Evolutionary conservation across 2,329 filamentous ascomycete genomes (phyloP).

Genomic region (Teratosphaeria nubilosa): DNA sequence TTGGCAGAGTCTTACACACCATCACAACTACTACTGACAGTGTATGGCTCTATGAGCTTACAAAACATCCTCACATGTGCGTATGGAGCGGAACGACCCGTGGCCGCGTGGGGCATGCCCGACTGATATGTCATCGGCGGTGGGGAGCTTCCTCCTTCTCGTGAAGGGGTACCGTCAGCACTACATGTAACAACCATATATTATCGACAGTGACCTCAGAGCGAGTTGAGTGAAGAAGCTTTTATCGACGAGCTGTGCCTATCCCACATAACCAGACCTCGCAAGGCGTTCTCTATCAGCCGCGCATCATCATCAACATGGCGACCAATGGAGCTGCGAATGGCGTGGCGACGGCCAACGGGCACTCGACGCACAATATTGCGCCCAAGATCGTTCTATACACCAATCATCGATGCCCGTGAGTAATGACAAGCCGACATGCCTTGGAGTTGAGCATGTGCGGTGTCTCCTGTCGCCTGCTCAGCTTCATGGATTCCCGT

Average conservation of each 20-base stretch:
- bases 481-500: too few species aligned
- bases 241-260: background rate
- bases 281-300: background rate
- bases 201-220: background rate
- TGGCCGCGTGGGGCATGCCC: background rate
- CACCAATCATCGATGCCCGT: slow-evolving; percentile 57
- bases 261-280: background rate
- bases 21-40: background rate
- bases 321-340: slow-evolving; percentile 3
- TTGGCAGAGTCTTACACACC: background rate
- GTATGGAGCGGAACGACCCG: background rate
- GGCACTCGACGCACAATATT: slow-evolving; percentile 5
- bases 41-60: background rate
- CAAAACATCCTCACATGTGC: background rate
- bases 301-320: slow-evolving; percentile 2
- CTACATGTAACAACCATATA: background rate
- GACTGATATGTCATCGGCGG: background rate
- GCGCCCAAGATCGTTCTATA: slow-evolving; percentile 33
- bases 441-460: too few species aligned
- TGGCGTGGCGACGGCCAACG: slow-evolving; percentile 5
- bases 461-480: too few species aligned
- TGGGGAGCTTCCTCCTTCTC: background rate
- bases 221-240: background rate
- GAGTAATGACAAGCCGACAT: background rate
- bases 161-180: too few species aligned